These are phyloP conservation scores for Colletotrichum orchidophilum DNA, from an alignment of 2,329 filamentous ascomycete genomes.

Conservation along the genomic window DNA sequence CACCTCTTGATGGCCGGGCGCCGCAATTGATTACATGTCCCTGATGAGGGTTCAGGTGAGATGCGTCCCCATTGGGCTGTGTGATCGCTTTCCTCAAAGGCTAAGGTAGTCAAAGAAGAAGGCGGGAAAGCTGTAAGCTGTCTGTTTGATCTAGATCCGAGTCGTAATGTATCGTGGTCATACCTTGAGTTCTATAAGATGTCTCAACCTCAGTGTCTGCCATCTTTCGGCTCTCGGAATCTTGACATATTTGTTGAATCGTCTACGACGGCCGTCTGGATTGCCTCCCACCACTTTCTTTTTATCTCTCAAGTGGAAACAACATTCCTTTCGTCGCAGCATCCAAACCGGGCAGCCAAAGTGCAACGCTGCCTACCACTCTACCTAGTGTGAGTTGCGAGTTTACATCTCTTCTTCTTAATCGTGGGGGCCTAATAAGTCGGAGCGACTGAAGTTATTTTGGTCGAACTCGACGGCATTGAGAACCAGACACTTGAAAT, in stretches of 20 bases:
- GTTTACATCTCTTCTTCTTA: no score
- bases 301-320: not conserved
- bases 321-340: not conserved
- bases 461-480: not conserved
- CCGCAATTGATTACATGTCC: not conserved
- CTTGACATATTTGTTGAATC: not conserved
- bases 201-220: not conserved
- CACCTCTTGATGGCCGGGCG: not conserved
- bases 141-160: not conserved
- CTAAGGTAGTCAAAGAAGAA: not conserved
- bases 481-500: no score
- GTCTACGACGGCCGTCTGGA: not conserved
- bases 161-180: not conserved
- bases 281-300: not conserved
- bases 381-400: not conserved
- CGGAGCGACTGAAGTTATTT: not conserved
- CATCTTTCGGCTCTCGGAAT: not conserved
- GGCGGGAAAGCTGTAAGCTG: not conserved
- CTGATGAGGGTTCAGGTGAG: not conserved
- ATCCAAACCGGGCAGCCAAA: not conserved
- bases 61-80: not conserved
- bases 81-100: not conserved
- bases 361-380: not conserved
- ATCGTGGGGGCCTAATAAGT: no score
- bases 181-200: not conserved